phyloP scores from a whole-genome alignment of 805 yeast genomes.

The Schizosaccharomyces lindneri region DNA sequence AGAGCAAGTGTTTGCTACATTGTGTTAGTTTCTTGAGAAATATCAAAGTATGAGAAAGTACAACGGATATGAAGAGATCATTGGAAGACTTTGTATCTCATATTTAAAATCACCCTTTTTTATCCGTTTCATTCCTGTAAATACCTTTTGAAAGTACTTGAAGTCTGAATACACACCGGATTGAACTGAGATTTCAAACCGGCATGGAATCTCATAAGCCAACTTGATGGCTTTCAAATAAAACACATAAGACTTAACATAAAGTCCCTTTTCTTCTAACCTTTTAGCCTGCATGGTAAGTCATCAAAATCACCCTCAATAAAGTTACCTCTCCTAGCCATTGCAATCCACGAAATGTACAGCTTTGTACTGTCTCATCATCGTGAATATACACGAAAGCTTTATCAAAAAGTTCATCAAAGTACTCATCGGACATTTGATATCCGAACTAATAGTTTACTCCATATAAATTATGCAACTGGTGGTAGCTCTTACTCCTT shows the following conservation, averaged over 20 bases:
- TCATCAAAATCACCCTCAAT: too few species aligned
- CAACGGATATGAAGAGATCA: too few species aligned
- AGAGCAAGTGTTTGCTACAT: not conserved
- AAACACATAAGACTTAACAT: not conserved
- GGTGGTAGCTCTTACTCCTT: too few species aligned
- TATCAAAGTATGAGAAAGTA: too few species aligned
- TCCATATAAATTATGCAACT: too few species aligned
- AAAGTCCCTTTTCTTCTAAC: not conserved
- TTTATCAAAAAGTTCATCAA: not conserved
- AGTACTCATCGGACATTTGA: not conserved
- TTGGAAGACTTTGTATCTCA: too few species aligned
- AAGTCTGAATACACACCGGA: not conserved
- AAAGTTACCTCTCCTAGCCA: not conserved
- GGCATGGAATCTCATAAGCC: not conserved
- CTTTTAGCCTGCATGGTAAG: not conserved
- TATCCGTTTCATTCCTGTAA: too few species aligned
- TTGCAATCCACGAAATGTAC: not conserved
- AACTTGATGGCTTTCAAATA: not conserved
- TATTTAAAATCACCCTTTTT: too few species aligned
- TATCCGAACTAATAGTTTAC: too few species aligned
- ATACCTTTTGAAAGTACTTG: not conserved
- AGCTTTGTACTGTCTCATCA: not conserved
- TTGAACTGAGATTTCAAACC: not conserved
- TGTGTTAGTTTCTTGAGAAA: too few species aligned
- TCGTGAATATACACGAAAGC: not conserved